These are phyloP conservation scores for Aspergillus sp. DNA, from an alignment of 2,329 filamentous ascomycete genomes.

Conservation along the genomic window DNA sequence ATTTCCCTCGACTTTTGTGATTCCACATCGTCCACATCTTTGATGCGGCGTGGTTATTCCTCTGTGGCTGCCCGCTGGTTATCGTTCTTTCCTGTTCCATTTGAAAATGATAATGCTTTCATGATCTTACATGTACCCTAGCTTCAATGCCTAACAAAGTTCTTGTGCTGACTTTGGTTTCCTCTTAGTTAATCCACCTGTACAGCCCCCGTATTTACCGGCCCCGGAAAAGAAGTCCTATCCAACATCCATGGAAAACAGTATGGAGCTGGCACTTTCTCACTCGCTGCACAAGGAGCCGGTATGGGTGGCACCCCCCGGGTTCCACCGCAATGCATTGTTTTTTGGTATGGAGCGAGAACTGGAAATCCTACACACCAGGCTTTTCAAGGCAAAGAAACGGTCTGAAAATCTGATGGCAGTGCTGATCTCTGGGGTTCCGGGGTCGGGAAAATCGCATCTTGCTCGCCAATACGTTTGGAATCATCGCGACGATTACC, in stretches of 20 bases:
- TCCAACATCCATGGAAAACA: conserved; percentile 25
- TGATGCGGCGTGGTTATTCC: neutral
- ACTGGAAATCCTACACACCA: conserved; percentile 57
- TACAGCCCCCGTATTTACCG: conserved; percentile 11
- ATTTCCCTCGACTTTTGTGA: neutral
- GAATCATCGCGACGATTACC: conserved; percentile 58
- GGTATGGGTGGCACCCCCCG: conserved; percentile 52
- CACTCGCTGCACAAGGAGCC: conserved; percentile 27
- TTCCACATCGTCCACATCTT: no score
- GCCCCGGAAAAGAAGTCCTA: conserved; percentile 28
- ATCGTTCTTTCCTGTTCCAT: neutral
- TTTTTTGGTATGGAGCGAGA: conserved; percentile 64
- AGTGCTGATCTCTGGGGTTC: conserved; percentile 63
- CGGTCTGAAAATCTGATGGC: conserved; percentile 60
- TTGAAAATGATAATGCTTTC: neutral
- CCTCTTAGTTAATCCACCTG: conserved; percentile 32
- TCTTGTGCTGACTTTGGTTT: conserved; percentile 32
- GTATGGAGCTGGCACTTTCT: conserved; percentile 22
- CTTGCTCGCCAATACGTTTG: conserved; percentile 68
- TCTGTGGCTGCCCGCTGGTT: neutral
- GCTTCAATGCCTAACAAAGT: conserved; percentile 12
- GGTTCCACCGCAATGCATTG: conserved; percentile 62
- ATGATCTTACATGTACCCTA: conserved; percentile 17
- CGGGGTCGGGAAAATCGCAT: conserved; percentile 69
- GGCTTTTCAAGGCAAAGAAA: conserved; percentile 60